These are phyloP conservation scores for Liriodendron chinense DNA, from an alignment of 164 flowering plant genomes.

Conservation along the genomic window DNA sequence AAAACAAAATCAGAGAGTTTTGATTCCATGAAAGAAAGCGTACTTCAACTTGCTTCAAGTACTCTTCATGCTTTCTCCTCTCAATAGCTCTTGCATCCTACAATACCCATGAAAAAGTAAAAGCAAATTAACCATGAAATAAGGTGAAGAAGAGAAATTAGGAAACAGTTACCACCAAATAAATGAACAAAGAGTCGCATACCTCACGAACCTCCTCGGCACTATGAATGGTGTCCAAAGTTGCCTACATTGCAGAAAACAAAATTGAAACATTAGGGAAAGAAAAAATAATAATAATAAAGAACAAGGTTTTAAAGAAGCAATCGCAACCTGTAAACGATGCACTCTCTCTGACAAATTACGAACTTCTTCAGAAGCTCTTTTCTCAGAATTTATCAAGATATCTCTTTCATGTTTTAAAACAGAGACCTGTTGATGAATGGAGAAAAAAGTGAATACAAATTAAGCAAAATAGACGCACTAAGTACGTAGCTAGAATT, in stretches of 20 bases:
- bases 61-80: slow-evolving; percentile 64
- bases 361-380: slow-evolving; percentile 86
- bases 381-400: slow-evolving; percentile 66
- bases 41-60: slow-evolving; percentile 66
- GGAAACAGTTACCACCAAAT: neutral
- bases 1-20: too few species aligned
- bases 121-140: neutral
- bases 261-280: neutral
- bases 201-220: slow-evolving; percentile 85
- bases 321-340: slow-evolving; percentile 65
- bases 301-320: neutral
- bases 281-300: neutral
- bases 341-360: slow-evolving; percentile 70
- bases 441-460: neutral
- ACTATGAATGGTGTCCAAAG: slow-evolving; percentile 77
- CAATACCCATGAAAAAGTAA: slow-evolving; percentile 7
- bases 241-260: slow-evolving; percentile 46
- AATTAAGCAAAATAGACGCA: neutral
- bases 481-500: neutral
- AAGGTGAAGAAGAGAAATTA: neutral
- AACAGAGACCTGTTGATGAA: slow-evolving; percentile 52
- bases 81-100: slow-evolving; percentile 76
- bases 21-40: slow-evolving; percentile 4
- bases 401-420: slow-evolving; percentile 77
- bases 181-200: slow-evolving; percentile 2